A percentile compares a stretch with the other conserved stretches of the same genome.
Conservation (phyloP, 2,329 filamentous ascomycete species). For the Colletotrichum chrysophilum region DNA sequence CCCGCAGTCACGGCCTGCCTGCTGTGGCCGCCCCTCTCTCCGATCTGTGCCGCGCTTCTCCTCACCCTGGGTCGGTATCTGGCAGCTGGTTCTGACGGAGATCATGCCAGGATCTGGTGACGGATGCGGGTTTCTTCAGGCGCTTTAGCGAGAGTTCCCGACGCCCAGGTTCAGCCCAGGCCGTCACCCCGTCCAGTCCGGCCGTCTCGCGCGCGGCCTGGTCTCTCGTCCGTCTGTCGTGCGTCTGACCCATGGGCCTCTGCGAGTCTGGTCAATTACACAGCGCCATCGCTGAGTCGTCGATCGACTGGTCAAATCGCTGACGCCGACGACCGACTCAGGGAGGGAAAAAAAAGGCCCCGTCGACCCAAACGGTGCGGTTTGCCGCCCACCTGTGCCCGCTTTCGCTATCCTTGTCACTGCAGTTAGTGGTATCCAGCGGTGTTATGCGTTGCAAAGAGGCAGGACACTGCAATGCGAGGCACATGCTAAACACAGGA, state of each 20-base stretch:
- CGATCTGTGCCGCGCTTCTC: slow-evolving; percentile 15
- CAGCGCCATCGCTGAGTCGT: background rate
- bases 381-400: slow-evolving; percentile 6
- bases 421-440: background rate
- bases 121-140: slow-evolving; percentile 11
- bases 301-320: slow-evolving; percentile 8
- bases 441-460: background rate
- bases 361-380: background rate
- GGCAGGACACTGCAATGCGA: background rate
- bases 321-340: background rate
- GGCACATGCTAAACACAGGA: background rate
- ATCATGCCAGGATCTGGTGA: slow-evolving; percentile 22
- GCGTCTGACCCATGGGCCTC: background rate
- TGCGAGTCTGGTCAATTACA: background rate
- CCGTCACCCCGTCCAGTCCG: background rate
- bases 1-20: background rate
- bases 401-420: background rate
- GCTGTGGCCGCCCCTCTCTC: background rate
- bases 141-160: slow-evolving; percentile 21
- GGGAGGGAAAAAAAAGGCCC: background rate
- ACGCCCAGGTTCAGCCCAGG: slow-evolving; percentile 17
- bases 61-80: slow-evolving; percentile 14
- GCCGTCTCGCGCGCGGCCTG: background rate
- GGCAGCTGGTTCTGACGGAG: slow-evolving; percentile 14
- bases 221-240: background rate